Evolutionary conservation across 257 asterid genomes (phyloP).

Genomic region (Eustoma russellianum): DNA sequence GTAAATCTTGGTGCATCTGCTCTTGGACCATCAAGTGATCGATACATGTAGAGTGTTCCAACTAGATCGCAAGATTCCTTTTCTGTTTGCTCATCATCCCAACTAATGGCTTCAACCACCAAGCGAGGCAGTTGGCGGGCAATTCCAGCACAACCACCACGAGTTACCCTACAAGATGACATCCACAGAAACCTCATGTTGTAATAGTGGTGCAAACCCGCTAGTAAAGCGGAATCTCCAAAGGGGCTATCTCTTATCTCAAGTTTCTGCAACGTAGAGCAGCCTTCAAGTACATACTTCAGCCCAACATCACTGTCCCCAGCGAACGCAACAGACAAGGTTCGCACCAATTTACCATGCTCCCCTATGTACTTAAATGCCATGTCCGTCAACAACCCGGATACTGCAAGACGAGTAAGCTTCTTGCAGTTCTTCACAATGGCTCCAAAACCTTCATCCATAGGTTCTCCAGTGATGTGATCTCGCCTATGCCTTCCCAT

Average conservation of each 20-base stretch:
- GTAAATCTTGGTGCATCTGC: constrained; percentile 32
- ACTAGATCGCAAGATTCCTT: constrained; percentile 16
- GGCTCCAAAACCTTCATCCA: constrained; percentile 58
- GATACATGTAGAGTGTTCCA: constrained; percentile 41
- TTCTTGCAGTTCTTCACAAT: constrained; percentile 53
- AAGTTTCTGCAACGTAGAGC: constrained; percentile 40
- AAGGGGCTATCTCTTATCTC: constrained; percentile 55
- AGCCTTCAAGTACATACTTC: constrained; percentile 42
- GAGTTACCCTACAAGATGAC: constrained; percentile 38
- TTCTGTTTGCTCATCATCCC: constrained; percentile 9
- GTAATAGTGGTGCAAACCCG: constrained; percentile 44
- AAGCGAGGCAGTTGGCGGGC: constrained; percentile 34
- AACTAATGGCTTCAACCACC: constrained; percentile 32
- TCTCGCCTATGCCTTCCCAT: constrained; percentile 44
- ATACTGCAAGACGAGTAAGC: constrained; percentile 42
- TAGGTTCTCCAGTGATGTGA: constrained; percentile 34
- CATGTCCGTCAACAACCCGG: constrained; percentile 42
- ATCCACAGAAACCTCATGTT: constrained; percentile 52
- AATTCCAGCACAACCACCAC: constrained; percentile 27
- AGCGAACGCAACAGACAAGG: constrained; percentile 47
- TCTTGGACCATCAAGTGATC: constrained; percentile 48
- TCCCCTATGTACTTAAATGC: constrained; percentile 40
- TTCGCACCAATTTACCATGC: constrained; percentile 37
- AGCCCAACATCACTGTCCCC: constrained; percentile 39
- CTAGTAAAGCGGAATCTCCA: constrained; percentile 35